Evolutionary conservation across 805 yeast genomes (phyloP).

Genomic region (Saturnispora quitensis): DNA sequence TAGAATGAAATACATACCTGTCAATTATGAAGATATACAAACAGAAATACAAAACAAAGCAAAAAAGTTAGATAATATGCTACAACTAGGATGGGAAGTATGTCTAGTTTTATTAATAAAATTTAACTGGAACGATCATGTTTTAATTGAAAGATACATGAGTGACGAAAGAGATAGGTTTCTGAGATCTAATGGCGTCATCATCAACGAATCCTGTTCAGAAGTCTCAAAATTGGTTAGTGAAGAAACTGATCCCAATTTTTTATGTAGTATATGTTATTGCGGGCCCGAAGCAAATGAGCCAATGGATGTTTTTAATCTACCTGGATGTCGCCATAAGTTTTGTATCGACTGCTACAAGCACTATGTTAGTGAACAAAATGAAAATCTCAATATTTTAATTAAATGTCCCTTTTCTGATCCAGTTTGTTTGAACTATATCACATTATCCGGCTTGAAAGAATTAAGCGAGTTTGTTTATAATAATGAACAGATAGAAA

Average conservation of each 20-base stretch:
- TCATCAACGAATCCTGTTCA: conserved; percentile 24
- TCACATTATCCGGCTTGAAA: conserved; percentile 36
- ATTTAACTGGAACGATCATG: conserved; percentile 53
- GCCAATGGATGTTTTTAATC: conserved; percentile 33
- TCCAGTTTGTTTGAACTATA: conserved; percentile 37
- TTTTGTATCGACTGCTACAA: conserved; percentile 65
- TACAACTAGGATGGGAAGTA: conserved; percentile 31
- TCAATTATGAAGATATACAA: conserved; percentile 26
- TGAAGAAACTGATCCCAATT: conserved; percentile 22
- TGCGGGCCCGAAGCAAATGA: conserved; percentile 33
- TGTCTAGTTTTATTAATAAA: conserved; percentile 37
- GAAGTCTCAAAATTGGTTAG: conserved; percentile 12
- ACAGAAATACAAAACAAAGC: conserved; percentile 23
- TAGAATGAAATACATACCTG: conserved; percentile 22
- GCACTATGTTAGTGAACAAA: conserved; percentile 43
- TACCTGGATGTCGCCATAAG: conserved; percentile 57
- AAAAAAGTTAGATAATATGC: conserved; percentile 26
- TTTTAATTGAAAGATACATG: conserved; percentile 44
- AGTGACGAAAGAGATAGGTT: conserved; percentile 29
- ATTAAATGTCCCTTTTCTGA: conserved; percentile 54
- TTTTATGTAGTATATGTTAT: conserved; percentile 65
- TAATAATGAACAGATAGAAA: not conserved
- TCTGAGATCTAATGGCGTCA: conserved; percentile 23
- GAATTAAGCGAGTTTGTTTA: conserved; percentile 20
- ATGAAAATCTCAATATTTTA: conserved; percentile 32